Percentiles rank a stretch among this genome's conserved stretches.
Conservation (phyloP, 768 basidiomycete genomes). For the Tephrocybe rancida region DNA sequence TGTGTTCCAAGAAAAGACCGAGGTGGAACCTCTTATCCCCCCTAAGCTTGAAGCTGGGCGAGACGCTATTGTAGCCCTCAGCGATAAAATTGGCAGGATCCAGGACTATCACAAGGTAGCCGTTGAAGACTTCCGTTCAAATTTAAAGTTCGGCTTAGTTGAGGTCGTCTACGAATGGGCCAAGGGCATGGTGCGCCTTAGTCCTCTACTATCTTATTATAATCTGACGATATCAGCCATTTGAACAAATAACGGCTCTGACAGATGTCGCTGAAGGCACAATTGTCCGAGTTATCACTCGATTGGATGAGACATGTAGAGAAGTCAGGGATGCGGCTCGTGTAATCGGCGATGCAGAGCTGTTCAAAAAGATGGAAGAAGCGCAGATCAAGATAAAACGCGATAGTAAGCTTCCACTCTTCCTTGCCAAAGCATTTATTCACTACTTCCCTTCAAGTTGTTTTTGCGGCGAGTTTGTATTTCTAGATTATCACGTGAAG, state of each 20-base stretch:
- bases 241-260: slow-evolving; percentile 88
- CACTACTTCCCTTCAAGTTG: slow-evolving; percentile 49
- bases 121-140: slow-evolving; percentile 75
- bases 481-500: slow-evolving; percentile 49
- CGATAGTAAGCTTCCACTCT: slow-evolving; percentile 71
- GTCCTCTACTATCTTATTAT: not conserved
- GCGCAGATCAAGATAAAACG: slow-evolving; percentile 92
- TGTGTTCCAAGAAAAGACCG: slow-evolving; percentile 98
- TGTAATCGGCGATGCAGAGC: slow-evolving; percentile 92
- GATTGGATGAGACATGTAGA: slow-evolving; percentile 94
- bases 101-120: slow-evolving; percentile 82
- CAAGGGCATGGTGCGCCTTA: slow-evolving; percentile 86
- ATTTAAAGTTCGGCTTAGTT: slow-evolving; percentile 86
- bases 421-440: slow-evolving; percentile 6
- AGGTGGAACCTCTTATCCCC: slow-evolving; percentile 81
- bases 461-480: slow-evolving; percentile 87
- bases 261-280: slow-evolving; percentile 98
- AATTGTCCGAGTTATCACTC: slow-evolving; percentile 93
- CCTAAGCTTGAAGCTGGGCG: slow-evolving; percentile 80
- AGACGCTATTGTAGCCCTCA: slow-evolving; percentile 75
- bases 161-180: slow-evolving; percentile 99
- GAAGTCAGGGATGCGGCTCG: slow-evolving; percentile 97
- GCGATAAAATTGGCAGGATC: slow-evolving; percentile 75
- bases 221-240: slow-evolving; percentile 60
- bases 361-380: slow-evolving; percentile 99